A percentile compares a stretch with the other conserved stretches of the same genome.
phyloP scores from a whole-genome alignment of 352 stramenopile species.

The Lagenidium giganteum region DNA sequence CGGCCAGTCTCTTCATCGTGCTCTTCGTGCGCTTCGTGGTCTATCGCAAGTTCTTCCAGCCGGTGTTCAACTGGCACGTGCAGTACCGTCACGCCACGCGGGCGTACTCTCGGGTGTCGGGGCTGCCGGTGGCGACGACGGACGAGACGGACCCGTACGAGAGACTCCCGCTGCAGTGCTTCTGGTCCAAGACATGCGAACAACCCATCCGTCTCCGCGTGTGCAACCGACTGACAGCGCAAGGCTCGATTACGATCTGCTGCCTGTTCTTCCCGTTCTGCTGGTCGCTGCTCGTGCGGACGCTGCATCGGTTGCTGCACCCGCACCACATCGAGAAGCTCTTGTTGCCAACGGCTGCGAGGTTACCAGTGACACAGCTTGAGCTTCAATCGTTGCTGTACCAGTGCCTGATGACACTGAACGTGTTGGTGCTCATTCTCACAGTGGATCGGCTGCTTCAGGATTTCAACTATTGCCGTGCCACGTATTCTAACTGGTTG shows the following conservation, averaged over 20 bases:
- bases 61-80: conserved; percentile 39
- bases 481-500: conserved; percentile 25
- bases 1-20: conserved; percentile 12
- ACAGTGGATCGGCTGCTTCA: conserved; percentile 43
- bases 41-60: conserved; percentile 30
- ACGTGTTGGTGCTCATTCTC: conserved; percentile 28
- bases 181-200: no score
- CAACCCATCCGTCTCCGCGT: conserved; percentile 8
- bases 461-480: conserved; percentile 20
- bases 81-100: conserved; percentile 23
- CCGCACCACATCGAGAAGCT: conserved; percentile 12
- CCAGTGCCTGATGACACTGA: conserved; percentile 30
- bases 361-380: conserved; percentile 19
- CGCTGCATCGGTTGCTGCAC: conserved; percentile 5
- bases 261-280: conserved; percentile 24
- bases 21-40: conserved; percentile 32
- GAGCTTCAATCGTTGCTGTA: conserved; percentile 27
- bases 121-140: neutral
- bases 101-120: conserved; percentile 23
- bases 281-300: conserved; percentile 20
- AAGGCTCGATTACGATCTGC: conserved; percentile 59
- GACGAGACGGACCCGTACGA: neutral
- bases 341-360: conserved; percentile 2
- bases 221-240: conserved; percentile 16
- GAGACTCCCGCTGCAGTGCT: neutral